Base-by-base conservation (phyloP, 805 yeast species). In the Scheffersomyces ergatensis region DNA sequence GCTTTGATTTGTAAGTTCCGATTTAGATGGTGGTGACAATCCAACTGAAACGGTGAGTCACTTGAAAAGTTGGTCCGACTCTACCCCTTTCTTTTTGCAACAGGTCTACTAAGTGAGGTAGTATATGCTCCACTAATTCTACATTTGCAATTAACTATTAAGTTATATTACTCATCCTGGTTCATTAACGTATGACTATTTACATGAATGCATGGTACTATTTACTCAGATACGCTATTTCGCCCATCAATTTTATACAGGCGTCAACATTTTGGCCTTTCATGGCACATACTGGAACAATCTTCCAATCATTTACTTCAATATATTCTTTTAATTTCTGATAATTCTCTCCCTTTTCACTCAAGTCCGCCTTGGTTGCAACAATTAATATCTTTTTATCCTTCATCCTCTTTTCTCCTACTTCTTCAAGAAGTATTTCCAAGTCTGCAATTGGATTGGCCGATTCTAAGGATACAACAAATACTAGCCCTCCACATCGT, bases 341-440 rank as follows among this genome's bases (percentile, higher is more conserved):
- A 50, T 67, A 92, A 34, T 72, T 77, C 3, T 65, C 70, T 30
- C 74, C 68, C 2, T 84, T 63, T 2, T 65, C 76, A 33, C 75
- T 77, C 16, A 87, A 53, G 58, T 93, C 99, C 1, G 97, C 98
- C 62, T 93, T 93, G n/a, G 97, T 90, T 13, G 92, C 97, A 8
- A 90, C 86, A 14, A 93, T 78, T 42, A 93, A 66, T 1, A 85
- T 74, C 32, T 70, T 75, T 54, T 89, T 89, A 26, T 63, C 65
- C n/a, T 60, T 50, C 58, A 86, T 62, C 38, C 92, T 72, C 34
- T 74, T 66, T 1, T 70, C 58, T 0, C 95, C 96, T 48, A 93
- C 73, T 55, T 93, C 99, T 1, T 66, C 65, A 0, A 87, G 59
- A 40, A 92, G 66, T 0, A 78, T 60, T 13, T 79, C 51, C 33